phyloP scores from a whole-genome alignment of 495 filamentous ascomycete species.

The Trichoderma reesei region DNA sequence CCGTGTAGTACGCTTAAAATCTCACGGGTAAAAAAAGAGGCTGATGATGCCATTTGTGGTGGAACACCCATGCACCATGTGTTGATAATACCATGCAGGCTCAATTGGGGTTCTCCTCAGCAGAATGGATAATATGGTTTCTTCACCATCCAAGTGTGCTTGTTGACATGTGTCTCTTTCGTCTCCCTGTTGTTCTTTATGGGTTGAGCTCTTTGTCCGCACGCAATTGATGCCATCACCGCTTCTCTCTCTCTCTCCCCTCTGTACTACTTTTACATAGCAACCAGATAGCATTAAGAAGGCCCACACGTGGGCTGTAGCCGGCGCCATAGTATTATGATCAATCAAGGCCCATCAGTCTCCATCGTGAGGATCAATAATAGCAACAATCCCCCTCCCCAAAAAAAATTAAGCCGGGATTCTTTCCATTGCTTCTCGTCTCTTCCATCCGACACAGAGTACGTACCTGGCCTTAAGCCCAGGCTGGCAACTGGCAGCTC shows the following conservation, averaged over 20 bases:
- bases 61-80: no score
- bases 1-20: no score
- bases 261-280: not conserved
- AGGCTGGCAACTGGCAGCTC: conserved; percentile 3
- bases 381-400: no score
- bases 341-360: no score
- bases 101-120: no score
- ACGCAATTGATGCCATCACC: not conserved
- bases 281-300: not conserved
- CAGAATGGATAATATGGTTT: no score
- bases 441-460: not conserved
- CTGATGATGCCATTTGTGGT: no score
- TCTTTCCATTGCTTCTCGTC: not conserved
- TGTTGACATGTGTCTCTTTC: not conserved
- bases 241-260: not conserved
- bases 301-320: conserved; percentile 1
- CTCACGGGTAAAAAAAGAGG: not conserved
- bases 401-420: not conserved
- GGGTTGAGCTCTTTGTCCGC: not conserved
- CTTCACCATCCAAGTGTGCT: no score
- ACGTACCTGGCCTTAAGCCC: conserved; percentile 2
- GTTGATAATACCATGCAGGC: no score
- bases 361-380: no score
- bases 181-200: not conserved
- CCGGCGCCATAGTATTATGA: not conserved